Base-by-base conservation (phyloP, 1,139 yeast genomes). In the Nakaseomyces uthaithaninus region DNA sequence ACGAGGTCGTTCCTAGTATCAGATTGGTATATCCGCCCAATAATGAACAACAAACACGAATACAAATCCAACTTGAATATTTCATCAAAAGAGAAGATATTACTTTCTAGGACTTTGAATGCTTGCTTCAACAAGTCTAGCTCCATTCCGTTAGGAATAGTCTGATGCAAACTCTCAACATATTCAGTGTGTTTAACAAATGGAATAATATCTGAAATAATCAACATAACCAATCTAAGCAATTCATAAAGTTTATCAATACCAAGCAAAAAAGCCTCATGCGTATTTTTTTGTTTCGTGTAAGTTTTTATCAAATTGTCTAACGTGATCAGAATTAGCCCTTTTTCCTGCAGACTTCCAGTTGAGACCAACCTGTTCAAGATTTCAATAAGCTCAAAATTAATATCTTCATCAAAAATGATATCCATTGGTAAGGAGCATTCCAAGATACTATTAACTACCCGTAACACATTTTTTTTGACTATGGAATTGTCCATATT, bases 171-270 rank as follows among this genome's bases (percentile, higher is more conserved):
- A 1, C 52, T 50, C 24, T 64, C 50, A 18, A 16, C 25, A 17
- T 41, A 39, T 38, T 62, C 67, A 16, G 53, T 54, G 20, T 68
- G 71, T 42, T 74, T 69, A 43, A 81, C 64, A 43, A 78, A 75
- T 9, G 93, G 89, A 27, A 83, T 63, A 7, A 71, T 63, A 28
- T 69, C 68, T 33, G 78, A 72, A 12, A 85, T 64, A 0, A 86
- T 80, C 22, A 80, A 67, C 69, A 83, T 70, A 15, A 75, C 74
- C n/a, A 87, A 71, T 49, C 95, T 69, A 35, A 86, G 65, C 27
- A 89, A 67, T 55, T 89, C 96, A 57, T 87, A 85, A 38, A 85
- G 64, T 53, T 84, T 86, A 51, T 84, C 94, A 43, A 83, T 80
- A 37, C 70, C 71, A 16, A 72, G 71, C 19, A 77, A 62, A 28